Evolutionary conservation across 106 monocot genomes (phyloP), one percentile per base, ranked within the genome.

Genomic region (Hemerocallis citrina): DNA sequence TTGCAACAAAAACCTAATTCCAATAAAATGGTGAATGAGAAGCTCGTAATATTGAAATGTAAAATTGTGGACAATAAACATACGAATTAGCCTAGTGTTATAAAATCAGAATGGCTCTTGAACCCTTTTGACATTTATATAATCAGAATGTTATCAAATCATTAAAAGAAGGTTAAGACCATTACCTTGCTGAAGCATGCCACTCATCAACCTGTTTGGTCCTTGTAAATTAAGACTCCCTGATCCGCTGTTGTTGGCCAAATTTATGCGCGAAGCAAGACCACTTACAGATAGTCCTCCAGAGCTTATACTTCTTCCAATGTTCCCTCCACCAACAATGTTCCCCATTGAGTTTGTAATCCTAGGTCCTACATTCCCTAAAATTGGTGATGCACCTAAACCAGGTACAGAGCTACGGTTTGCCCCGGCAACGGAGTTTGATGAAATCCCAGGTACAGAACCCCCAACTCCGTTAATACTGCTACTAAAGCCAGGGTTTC

Each of bases 141-240:
- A n/a, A n/a, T n/a, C n/a, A n/a, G n/a, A n/a, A n/a, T n/a, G n/a
- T n/a, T 16, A 10, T 47, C 20, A 47, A 27, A 50, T 27, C 23
- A 2, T 25, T 50, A 5, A 11, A 24, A 24, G 25, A 27, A n/a
- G n/a, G n/a, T n/a, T n/a, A n/a, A n/a, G n/a, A n/a, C n/a, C n/a
- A 23, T 35, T 87, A 98, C 96, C 96, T 85, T 96, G 95, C 42
- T 90, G 90, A 81, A 91, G 87, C 74, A 98, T 87, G 59, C 90
- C 79, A 67, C 84, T 56, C 63, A 91, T 98, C 57, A 95, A 42
- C 47, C 94, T 59, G 49, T 78, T 89, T 36, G 80, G 55, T 44
- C 89, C 94, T 69, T 95, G 94, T 36, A 89, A 25, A 76, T 75
- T 89, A 45, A 85, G 56, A 71, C 69, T 80, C 6, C 79, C 82